Conservation (phyloP, 2,329 filamentous ascomycete species). For the Pseudogymnoascus sp. region DNA sequence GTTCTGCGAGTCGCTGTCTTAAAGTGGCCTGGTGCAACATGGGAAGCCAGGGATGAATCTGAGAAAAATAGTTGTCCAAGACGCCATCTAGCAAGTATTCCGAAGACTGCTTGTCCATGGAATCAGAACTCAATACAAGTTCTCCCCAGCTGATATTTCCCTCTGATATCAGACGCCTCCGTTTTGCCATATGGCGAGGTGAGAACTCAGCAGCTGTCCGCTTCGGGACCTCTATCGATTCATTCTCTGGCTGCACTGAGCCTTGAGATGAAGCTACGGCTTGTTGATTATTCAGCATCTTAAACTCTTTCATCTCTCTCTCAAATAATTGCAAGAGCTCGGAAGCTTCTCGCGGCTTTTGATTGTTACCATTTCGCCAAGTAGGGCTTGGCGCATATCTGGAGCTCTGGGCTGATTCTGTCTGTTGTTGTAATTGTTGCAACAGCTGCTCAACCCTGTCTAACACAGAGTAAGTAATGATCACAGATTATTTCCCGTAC, state of each 20-base stretch:
- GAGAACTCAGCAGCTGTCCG: constrained; percentile 3
- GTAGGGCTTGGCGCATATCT: not conserved
- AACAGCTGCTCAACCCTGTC: constrained; percentile 16
- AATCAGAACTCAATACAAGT: not conserved
- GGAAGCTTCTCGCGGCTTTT: not conserved
- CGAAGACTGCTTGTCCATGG: constrained; percentile 13
- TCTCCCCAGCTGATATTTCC: constrained; percentile 3
- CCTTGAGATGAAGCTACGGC: not conserved
- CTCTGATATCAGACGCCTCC: not conserved
- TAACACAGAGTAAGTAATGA: constrained; percentile 18
- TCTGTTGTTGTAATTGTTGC: constrained; percentile 10
- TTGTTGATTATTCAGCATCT: not conserved
- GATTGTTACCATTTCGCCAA: not conserved
- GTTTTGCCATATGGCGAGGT: not conserved
- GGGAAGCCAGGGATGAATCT: constrained; percentile 36
- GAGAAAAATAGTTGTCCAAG: constrained; percentile 24
- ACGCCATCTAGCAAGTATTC: constrained; percentile 25
- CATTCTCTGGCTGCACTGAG: not conserved
- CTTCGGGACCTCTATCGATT: not conserved
- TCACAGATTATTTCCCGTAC: constrained; percentile 16
- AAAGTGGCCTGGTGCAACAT: constrained; percentile 30
- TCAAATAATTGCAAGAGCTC: not conserved
- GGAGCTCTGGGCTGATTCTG: not conserved
- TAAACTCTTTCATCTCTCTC: not conserved
- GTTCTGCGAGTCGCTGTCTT: constrained; percentile 21